Conservation (phyloP, 129 eudicot species). For the Flaveria brownii region DNA sequence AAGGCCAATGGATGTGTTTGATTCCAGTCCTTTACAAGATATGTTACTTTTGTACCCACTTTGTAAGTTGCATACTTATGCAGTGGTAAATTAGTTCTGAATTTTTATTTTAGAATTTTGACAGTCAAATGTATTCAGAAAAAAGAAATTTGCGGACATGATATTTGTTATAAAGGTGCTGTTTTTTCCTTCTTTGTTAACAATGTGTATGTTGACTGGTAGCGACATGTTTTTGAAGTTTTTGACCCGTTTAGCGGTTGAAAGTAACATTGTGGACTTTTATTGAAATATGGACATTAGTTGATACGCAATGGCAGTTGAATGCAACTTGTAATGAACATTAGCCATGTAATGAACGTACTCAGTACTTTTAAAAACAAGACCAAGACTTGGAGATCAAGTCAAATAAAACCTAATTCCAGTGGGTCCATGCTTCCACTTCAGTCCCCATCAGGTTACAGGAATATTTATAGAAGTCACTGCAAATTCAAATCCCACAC, state of each 20-base stretch:
- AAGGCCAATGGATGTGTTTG: constrained; percentile 28
- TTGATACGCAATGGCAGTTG: neutral
- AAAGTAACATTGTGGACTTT: neutral
- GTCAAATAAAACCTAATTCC: neutral
- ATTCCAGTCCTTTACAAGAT: neutral
- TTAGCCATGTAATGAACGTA: neutral
- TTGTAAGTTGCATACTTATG: neutral
- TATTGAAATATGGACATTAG: neutral
- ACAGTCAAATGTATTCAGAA: neutral
- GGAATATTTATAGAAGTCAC: neutral
- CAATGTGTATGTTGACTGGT: neutral
- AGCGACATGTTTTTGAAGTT: neutral
- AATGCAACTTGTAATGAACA: neutral
- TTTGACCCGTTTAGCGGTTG: neutral
- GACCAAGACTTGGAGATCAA: constrained; percentile 27
- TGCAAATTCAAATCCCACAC: neutral
- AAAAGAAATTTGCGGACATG: neutral
- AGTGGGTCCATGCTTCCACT: neutral
- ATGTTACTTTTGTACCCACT: neutral
- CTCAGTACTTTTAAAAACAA: neutral
- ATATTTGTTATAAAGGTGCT: neutral
- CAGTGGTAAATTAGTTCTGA: neutral
- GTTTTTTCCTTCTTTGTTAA: neutral
- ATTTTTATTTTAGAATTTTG: neutral
- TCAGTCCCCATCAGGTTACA: constrained; percentile 12